Conservation (phyloP, 2,329 filamentous ascomycete species). For the Colletotrichum coccodes region DNA sequence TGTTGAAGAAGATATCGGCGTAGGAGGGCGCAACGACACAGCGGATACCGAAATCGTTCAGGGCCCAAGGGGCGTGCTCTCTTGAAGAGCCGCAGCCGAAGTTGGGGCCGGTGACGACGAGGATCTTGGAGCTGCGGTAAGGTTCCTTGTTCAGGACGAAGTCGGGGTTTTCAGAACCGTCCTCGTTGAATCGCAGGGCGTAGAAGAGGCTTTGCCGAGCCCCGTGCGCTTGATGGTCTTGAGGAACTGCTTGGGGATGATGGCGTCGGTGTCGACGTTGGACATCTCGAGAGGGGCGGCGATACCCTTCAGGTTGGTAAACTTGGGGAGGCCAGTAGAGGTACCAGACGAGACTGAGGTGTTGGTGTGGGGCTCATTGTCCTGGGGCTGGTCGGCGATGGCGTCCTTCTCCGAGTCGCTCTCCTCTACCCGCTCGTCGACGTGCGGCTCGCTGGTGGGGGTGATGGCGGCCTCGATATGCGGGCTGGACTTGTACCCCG, state of each 20-base stretch:
- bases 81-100: slow-evolving; percentile 94
- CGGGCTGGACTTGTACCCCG: slow-evolving; percentile 63
- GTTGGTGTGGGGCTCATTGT: slow-evolving; percentile 71
- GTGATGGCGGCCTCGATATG: slow-evolving; percentile 67
- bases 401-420: slow-evolving; percentile 64
- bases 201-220: slow-evolving; percentile 90
- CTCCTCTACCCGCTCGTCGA: slow-evolving; percentile 62
- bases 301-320: slow-evolving; percentile 84
- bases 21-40: slow-evolving; percentile 89
- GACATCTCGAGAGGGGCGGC: slow-evolving; percentile 87
- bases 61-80: slow-evolving; percentile 96
- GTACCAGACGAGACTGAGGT: slow-evolving; percentile 46
- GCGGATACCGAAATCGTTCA: slow-evolving; percentile 96
- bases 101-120: slow-evolving; percentile 91
- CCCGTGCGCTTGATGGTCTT: slow-evolving; percentile 99
- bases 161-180: slow-evolving; percentile 78
- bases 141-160: slow-evolving; percentile 94
- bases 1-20: slow-evolving; percentile 98
- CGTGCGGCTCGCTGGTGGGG: slow-evolving; percentile 54
- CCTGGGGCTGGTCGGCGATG: slow-evolving; percentile 69
- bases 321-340: slow-evolving; percentile 77
- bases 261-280: slow-evolving; percentile 98
- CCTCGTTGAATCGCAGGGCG: slow-evolving; percentile 79
- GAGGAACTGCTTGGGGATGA: slow-evolving; percentile 99
- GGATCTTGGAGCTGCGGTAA: slow-evolving; percentile 85